Base-by-base conservation (phyloP, 1,139 yeast species). In the Scheffersomyces stambukii region DNA sequence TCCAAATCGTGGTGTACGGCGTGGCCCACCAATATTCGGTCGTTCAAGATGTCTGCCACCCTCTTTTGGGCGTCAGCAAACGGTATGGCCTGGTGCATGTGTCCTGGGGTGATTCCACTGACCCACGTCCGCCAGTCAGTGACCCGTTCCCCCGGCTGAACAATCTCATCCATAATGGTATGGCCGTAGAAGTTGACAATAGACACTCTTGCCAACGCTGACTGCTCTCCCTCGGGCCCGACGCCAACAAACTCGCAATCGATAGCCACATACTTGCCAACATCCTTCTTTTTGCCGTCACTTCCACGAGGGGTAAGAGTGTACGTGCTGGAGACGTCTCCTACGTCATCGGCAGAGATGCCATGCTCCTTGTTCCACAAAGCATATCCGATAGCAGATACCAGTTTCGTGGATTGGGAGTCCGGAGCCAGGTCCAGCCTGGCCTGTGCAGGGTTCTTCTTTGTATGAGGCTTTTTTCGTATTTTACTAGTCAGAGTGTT, bases 201-300 rank as follows among this genome's bases (percentile, higher is more conserved):
- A 0, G 96, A 84, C 1, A 88, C 89, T 42, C 97, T 68, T 0
- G 96, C 96, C 17, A 89, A 63, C 2, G 80, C 89, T 4, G 89
- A 79, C 25, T 69, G 73, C 19, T 49, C 45, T 6, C 93, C 94
- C 13, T 76, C 77, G 1, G 71, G 74, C 0, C 96, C 96, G 1
- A 82, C 79, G 5, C 96, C 96, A 1, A 89, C 96, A 64, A 89
- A 88, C 48, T 89, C 97, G 63, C 96, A 88, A 57, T 89, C 97
- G 35, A 89, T 73, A 1, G 96, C 88, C 6, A 89, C 43, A 42
- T 73, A 86, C 44, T 72, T 81, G 1, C 96, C 96, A 2, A 75
- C 65, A 28, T 65, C 70, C 27, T 31, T 41, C 35, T 62, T 64
- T 18, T 57, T 45, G n/a, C n/a, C n/a, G n/a, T n/a, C n/a, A n/a